Conservation (phyloP, 176 grass and related monocot genomes). For the Typha latifolia region DNA sequence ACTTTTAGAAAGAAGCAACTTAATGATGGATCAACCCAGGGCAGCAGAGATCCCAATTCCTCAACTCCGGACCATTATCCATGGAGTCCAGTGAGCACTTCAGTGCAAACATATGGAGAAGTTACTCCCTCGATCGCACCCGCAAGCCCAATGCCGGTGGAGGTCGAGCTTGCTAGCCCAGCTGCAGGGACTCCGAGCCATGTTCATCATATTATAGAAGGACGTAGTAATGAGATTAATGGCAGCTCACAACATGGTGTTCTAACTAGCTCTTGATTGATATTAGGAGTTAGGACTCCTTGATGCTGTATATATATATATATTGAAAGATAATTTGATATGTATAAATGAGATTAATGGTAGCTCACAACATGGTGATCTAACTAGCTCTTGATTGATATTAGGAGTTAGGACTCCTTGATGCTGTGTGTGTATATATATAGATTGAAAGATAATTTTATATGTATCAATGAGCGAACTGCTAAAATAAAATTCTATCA, state of each 20-base stretch:
- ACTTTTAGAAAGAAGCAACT: slow-evolving; percentile 17
- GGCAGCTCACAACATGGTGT: background rate
- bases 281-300: too few relatives aligned
- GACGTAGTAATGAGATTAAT: background rate
- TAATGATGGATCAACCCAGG: slow-evolving; percentile 1
- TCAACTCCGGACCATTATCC: background rate
- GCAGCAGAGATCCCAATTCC: background rate
- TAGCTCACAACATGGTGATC: background rate
- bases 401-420: too few relatives aligned
- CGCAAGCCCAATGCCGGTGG: background rate
- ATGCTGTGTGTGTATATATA: too few relatives aligned
- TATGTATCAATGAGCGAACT: too few relatives aligned
- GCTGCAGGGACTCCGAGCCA: background rate
- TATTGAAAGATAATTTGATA: too few relatives aligned
- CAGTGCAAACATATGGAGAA: background rate
- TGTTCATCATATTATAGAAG: slow-evolving; percentile 14
- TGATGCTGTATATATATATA: too few relatives aligned
- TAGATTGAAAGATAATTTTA: too few relatives aligned
- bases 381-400: background rate
- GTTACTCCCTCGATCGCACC: background rate
- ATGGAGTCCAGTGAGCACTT: slow-evolving; percentile 5
- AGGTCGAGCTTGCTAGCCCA: background rate
- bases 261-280: background rate
- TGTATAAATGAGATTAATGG: background rate
- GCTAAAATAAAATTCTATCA: too few relatives aligned